A percentile compares a stretch with the other conserved stretches of the same genome.
These are phyloP conservation scores for Amauroascus niger DNA, from an alignment of 2,329 filamentous ascomycete genomes.

Conservation along the genomic window DNA sequence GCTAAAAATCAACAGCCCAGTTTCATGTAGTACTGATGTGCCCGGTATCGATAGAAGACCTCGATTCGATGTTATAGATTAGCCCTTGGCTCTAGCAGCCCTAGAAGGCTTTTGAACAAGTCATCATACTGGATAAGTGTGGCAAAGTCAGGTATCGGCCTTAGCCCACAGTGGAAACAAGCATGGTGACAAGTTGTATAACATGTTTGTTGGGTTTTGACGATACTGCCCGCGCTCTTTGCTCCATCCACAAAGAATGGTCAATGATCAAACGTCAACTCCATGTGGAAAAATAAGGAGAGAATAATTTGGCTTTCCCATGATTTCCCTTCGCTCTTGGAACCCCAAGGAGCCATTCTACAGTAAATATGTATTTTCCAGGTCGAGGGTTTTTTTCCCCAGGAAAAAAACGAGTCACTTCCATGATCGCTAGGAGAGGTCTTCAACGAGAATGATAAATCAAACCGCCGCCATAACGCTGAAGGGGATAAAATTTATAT, in stretches of 20 bases:
- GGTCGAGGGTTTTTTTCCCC: not conserved
- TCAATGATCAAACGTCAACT: not conserved
- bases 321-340: not conserved
- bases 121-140: too few species aligned
- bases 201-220: too few species aligned
- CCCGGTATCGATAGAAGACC: too few species aligned
- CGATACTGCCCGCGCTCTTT: not conserved
- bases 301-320: not conserved
- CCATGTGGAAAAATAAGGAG: not conserved
- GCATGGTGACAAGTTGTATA: not conserved
- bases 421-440: not conserved
- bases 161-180: not conserved
- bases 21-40: too few species aligned
- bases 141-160: too few species aligned
- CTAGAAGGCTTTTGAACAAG: too few species aligned
- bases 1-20: too few species aligned
- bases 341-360: not conserved
- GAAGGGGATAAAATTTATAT: not conserved
- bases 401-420: not conserved
- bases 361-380: not conserved
- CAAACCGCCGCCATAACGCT: not conserved
- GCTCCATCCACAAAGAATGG: not conserved
- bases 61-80: too few species aligned
- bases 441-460: not conserved
- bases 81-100: too few species aligned